Evolutionary conservation across 2,329 filamentous ascomycete genomes (phyloP).

Genomic region (Tolypocladium ophioglossoides): DNA sequence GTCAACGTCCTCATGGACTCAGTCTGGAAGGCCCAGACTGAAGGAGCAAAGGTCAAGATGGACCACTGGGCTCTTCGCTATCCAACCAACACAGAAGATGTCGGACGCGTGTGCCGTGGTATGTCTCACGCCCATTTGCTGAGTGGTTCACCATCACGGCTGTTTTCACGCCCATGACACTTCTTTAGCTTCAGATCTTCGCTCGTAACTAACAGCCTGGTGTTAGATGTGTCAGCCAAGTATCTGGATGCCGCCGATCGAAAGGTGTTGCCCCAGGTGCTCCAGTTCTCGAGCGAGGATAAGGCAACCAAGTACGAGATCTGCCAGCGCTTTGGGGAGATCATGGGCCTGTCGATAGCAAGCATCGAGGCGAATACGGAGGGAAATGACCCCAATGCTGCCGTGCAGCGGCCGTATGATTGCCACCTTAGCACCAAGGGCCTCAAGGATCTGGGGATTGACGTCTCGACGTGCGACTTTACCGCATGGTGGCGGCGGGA

Average conservation of each 20-base stretch:
- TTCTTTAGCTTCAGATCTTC: not conserved
- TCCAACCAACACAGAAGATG: slow-evolving; percentile 82
- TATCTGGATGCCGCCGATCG: slow-evolving; percentile 46
- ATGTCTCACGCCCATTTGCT: slow-evolving; percentile 16
- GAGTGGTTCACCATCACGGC: not conserved
- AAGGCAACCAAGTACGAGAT: slow-evolving; percentile 86
- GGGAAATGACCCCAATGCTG: slow-evolving; percentile 60
- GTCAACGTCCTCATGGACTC: slow-evolving; percentile 72
- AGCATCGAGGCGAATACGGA: slow-evolving; percentile 59
- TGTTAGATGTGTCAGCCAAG: slow-evolving; percentile 55
- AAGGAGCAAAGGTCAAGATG: slow-evolving; percentile 56
- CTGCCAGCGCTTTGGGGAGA: slow-evolving; percentile 64
- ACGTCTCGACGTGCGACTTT: slow-evolving; percentile 66
- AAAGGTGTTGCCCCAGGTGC: slow-evolving; percentile 50
- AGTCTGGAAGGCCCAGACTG: slow-evolving; percentile 62
- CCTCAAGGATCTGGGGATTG: slow-evolving; percentile 62
- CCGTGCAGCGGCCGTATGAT: slow-evolving; percentile 74
- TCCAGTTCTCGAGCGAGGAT: slow-evolving; percentile 85
- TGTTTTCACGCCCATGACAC: not conserved
- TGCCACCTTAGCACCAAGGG: slow-evolving; percentile 73
- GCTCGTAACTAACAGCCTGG: not conserved
- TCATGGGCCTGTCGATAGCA: slow-evolving; percentile 63
- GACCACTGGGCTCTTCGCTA: slow-evolving; percentile 80
- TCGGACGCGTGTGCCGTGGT: slow-evolving; percentile 66
- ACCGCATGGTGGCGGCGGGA: slow-evolving; percentile 68